Evolutionary conservation across 1,284 basidiomycete species (phyloP).

Genomic region (Papiliotrema terrestris): DNA sequence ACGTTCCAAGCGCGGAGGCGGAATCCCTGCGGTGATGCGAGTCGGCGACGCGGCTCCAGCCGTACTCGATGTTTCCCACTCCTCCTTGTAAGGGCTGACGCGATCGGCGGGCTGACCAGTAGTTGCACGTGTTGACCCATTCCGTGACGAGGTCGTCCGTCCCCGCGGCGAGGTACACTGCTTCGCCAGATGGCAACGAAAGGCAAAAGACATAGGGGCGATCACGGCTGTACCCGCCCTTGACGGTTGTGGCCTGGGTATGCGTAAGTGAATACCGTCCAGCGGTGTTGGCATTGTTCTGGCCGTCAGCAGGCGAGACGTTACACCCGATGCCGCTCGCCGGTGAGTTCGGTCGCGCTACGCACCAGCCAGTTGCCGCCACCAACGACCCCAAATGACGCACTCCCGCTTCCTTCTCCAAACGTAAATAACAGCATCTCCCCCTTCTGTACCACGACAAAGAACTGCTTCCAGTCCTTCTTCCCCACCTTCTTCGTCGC

Average conservation of each 20-base stretch:
- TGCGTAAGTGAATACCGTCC: constrained; percentile 81
- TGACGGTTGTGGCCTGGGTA: constrained; percentile 79
- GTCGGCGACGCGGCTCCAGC: constrained; percentile 79
- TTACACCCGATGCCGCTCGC: no score
- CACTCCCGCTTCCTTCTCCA: constrained; percentile 57
- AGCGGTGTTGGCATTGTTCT: constrained; percentile 78
- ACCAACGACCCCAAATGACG: constrained; percentile 61
- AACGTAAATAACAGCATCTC: constrained; percentile 93
- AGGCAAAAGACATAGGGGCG: constrained; percentile 95
- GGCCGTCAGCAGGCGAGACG: constrained; percentile 5
- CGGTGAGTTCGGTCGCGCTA: constrained; percentile 13
- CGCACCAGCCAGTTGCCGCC: constrained; percentile 96
- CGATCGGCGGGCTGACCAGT: constrained; percentile 91
- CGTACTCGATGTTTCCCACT: constrained; percentile 98
- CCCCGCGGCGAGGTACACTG: constrained; percentile 95
- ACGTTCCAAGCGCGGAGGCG: not conserved
- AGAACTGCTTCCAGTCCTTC: constrained; percentile 78
- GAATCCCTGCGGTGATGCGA: constrained; percentile 47
- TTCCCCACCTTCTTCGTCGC: constrained; percentile 64
- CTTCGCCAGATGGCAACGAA: constrained; percentile 78
- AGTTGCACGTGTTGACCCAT: constrained; percentile 98
- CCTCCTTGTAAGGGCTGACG: constrained; percentile 92
- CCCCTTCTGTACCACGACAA: constrained; percentile 91
- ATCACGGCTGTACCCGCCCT: constrained; percentile 79
- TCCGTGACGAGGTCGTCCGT: constrained; percentile 96